A percentile compares a stretch with the other conserved stretches of the same genome.
These are phyloP conservation scores for Alloteropsis semialata DNA, from an alignment of 176 grass and related monocot genomes.

Conservation along the genomic window DNA sequence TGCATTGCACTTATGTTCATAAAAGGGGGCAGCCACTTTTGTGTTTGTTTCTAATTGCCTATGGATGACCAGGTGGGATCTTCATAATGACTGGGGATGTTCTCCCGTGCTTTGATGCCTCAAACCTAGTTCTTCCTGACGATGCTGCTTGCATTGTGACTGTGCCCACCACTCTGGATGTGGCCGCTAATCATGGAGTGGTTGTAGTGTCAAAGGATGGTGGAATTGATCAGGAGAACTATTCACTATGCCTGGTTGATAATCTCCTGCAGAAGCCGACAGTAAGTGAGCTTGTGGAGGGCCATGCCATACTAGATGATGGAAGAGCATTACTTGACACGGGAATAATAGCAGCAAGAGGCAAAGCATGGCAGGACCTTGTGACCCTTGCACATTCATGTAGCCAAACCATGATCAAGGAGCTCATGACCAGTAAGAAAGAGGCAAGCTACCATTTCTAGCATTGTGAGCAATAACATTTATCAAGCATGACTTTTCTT, in stretches of 20 bases:
- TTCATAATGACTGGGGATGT: conserved; percentile 99
- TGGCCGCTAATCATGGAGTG: conserved; percentile 89
- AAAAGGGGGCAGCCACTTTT: not conserved
- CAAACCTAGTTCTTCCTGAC: conserved; percentile 65
- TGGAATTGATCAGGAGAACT: conserved; percentile 31
- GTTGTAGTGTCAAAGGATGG: conserved; percentile 64
- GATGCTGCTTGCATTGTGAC: conserved; percentile 75
- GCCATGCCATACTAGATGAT: conserved; percentile 64
- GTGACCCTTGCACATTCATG: conserved; percentile 59
- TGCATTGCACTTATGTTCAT: not conserved
- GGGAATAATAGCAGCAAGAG: conserved; percentile 80
- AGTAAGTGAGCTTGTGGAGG: conserved; percentile 54
- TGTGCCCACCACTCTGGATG: conserved; percentile 70
- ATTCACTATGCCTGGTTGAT: conserved; percentile 62
- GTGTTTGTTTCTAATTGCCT: not conserved
- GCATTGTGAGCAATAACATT: conserved; percentile 30
- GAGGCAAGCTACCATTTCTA: conserved; percentile 78
- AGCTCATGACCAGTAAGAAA: conserved; percentile 65
- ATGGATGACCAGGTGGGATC: conserved; percentile 72
- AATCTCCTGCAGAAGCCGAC: conserved; percentile 89
- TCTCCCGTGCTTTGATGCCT: conserved; percentile 89
- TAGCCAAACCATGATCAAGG: conserved; percentile 52
- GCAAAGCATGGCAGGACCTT: conserved; percentile 83
- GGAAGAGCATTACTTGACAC: conserved; percentile 87
- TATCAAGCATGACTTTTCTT: not conserved